phyloP scores from a whole-genome alignment of 75 land plant species.

The Pinus taeda region DNA sequence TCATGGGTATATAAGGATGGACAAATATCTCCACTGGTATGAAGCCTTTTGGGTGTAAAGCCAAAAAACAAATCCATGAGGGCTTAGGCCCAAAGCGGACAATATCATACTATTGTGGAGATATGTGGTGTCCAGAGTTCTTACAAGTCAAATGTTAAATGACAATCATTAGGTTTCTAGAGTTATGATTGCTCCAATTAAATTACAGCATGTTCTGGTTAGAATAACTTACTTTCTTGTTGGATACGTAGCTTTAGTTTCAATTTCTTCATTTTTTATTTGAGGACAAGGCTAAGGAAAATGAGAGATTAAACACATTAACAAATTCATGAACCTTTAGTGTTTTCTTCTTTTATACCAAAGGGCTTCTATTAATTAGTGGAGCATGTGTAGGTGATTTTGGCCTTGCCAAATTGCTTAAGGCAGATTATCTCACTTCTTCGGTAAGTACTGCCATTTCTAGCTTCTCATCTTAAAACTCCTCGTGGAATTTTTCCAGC shows the following conservation, averaged over 20 bases:
- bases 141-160: neutral
- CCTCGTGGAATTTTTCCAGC: neutral
- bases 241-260: neutral
- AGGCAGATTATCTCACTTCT: slow-evolving; percentile 91
- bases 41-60: no score
- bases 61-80: no score
- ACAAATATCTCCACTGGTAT: no score
- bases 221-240: neutral
- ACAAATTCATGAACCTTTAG: neutral
- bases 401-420: slow-evolving; percentile 94
- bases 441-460: slow-evolving; percentile 51
- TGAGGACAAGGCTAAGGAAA: neutral
- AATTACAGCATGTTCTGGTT: neutral
- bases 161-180: neutral
- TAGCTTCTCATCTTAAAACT: neutral
- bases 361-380: neutral
- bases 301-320: neutral
- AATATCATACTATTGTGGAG: no score
- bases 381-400: slow-evolving; percentile 72
- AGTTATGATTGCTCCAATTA: neutral
- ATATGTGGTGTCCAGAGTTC: no score
- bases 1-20: no score
- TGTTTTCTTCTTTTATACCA: neutral
- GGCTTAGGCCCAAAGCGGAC: no score
- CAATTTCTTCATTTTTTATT: neutral